Evolutionary conservation across 73 alveolate species (phyloP).

Genomic region (Paramecium sexaurelia): DNA sequence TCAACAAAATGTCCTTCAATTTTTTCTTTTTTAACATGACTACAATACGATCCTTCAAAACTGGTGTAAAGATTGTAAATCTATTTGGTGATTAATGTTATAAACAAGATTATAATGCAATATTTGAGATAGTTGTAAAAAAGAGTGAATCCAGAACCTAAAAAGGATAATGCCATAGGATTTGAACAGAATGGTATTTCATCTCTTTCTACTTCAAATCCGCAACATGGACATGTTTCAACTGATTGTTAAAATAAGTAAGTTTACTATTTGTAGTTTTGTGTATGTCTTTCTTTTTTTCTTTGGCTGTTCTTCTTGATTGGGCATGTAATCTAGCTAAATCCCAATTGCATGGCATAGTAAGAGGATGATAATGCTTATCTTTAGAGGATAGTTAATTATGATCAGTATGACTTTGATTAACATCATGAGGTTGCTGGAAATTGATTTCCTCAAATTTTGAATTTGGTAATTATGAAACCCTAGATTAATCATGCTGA

Average conservation of each 20-base stretch:
- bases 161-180: slow-evolving; percentile 27
- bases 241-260: neutral
- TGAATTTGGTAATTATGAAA: neutral
- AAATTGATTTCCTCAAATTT: neutral
- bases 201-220: slow-evolving; percentile 36
- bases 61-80: slow-evolving; percentile 19
- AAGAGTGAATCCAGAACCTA: slow-evolving; percentile 55
- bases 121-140: slow-evolving; percentile 37
- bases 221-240: slow-evolving; percentile 58
- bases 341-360: slow-evolving; percentile 62
- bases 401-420: neutral
- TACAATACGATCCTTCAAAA: slow-evolving; percentile 19
- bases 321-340: slow-evolving; percentile 61
- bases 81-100: neutral
- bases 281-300: neutral
- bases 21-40: neutral
- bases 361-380: slow-evolving; percentile 42
- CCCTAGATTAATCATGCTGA: neutral
- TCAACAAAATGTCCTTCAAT: slow-evolving; percentile 15
- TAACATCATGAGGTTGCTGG: neutral
- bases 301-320: slow-evolving; percentile 60
- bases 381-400: neutral
- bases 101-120: slow-evolving; percentile 34
- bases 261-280: neutral
- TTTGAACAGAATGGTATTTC: slow-evolving; percentile 29